Conservation (phyloP, 768 basidiomycete species). For the Termitomyces sp. region DNA sequence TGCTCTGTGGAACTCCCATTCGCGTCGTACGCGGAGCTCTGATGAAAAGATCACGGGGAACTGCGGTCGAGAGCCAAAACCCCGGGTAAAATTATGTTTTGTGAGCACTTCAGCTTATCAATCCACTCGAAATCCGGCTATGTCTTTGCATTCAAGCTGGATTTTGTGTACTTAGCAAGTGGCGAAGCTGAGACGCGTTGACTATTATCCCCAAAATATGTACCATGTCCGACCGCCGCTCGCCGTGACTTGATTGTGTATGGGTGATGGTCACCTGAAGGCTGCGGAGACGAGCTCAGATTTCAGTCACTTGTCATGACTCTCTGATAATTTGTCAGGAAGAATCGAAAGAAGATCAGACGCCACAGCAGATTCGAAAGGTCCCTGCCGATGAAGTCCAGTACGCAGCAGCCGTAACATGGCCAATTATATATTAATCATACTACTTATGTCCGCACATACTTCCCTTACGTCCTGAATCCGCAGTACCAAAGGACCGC, state of each 20-base stretch:
- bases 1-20: slow-evolving; percentile 21
- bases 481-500: neutral
- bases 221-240: neutral
- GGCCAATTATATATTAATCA: neutral
- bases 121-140: neutral
- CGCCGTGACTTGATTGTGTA: neutral
- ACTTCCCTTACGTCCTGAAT: neutral
- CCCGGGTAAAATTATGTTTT: neutral
- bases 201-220: neutral
- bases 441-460: neutral
- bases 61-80: neutral
- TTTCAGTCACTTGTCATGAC: too few relatives aligned
- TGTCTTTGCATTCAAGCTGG: neutral
- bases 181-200: neutral
- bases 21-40: slow-evolving; percentile 16
- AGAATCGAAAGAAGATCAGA: neutral
- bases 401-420: neutral
- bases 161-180: neutral
- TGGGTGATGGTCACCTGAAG: neutral
- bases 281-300: neutral
- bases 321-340: neutral
- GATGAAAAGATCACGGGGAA: neutral
- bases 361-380: neutral
- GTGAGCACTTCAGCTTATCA: neutral
- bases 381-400: neutral